A percentile compares a stretch with the other conserved stretches of the same genome.
Evolutionary conservation across 2,329 filamentous ascomycete species (phyloP).

Genomic region (Drechslerella stenobrocha): DNA sequence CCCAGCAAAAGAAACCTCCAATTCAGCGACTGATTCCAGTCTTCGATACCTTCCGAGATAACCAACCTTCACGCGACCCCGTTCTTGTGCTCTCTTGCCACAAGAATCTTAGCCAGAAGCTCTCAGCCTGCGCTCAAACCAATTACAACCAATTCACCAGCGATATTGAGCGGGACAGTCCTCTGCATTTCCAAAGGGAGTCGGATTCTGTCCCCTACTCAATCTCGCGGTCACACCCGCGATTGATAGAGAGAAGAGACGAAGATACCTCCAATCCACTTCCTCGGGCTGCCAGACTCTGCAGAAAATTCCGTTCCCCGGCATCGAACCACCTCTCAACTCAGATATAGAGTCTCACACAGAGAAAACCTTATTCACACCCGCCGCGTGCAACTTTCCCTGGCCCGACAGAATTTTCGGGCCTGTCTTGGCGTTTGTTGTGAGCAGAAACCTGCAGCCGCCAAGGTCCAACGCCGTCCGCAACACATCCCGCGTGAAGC

Average conservation of each 20-base stretch:
- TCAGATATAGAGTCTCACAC: slow-evolving; percentile 11
- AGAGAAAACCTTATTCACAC: slow-evolving; percentile 21
- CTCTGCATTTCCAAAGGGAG: slow-evolving; percentile 25
- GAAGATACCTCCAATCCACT: slow-evolving; percentile 4
- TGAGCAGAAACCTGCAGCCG: slow-evolving; percentile 25
- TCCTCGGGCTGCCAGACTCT: not conserved
- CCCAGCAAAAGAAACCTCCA: slow-evolving; percentile 5
- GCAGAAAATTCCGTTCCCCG: not conserved
- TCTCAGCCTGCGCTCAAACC: slow-evolving; percentile 48
- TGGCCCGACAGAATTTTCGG: slow-evolving; percentile 45
- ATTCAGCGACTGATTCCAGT: slow-evolving; percentile 13
- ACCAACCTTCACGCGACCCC: slow-evolving; percentile 27
- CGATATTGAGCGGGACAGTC: slow-evolving; percentile 47
- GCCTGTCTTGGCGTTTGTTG: slow-evolving; percentile 39
- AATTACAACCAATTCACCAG: slow-evolving; percentile 39
- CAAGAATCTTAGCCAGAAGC: slow-evolving; percentile 36
- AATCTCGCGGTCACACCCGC: slow-evolving; percentile 39
- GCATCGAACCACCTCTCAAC: not conserved
- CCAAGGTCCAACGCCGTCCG: slow-evolving; percentile 20
- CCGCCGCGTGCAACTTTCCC: not conserved
- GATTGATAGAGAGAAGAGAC: slow-evolving; percentile 29
- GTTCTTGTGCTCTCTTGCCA: slow-evolving; percentile 35
- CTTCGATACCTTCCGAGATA: slow-evolving; percentile 18
- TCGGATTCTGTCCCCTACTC: slow-evolving; percentile 43
- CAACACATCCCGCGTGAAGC: slow-evolving; percentile 39